Evolutionary conservation across 1,139 yeast genomes (phyloP).

Genomic region (Lodderomyces orthopsilosis): DNA sequence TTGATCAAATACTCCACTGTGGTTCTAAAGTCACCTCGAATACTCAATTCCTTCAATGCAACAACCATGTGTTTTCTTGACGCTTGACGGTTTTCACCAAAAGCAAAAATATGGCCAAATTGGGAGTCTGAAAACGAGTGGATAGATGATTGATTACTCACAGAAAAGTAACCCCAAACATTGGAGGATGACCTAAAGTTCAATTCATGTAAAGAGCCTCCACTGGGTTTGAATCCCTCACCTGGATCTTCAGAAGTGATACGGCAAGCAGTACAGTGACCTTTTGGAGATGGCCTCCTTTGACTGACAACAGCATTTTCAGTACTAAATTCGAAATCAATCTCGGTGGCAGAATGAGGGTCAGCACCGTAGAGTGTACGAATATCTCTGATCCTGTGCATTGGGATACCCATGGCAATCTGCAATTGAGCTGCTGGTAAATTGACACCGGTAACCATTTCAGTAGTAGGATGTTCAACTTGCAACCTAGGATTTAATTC

Average conservation of each 20-base stretch:
- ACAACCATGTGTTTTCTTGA: conserved; percentile 99
- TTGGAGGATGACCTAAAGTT: conserved; percentile 95
- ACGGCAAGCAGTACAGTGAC: conserved; percentile 98
- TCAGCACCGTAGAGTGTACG: conserved; percentile 92
- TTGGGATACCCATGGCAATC: conserved; percentile 98
- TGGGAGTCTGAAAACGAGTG: conserved; percentile 98
- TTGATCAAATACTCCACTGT: conserved; percentile 96
- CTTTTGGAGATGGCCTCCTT: conserved; percentile 92
- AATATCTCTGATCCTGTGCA: conserved; percentile 91
- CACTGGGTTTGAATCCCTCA: conserved; percentile 98
- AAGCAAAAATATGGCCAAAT: conserved; percentile 97
- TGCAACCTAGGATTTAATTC: conserved; percentile 97
- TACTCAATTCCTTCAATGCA: conserved; percentile 91
- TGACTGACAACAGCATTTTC: conserved; percentile 73
- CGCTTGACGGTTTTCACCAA: conserved; percentile 97
- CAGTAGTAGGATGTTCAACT: conserved; percentile 99
- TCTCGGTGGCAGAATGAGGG: conserved; percentile 86
- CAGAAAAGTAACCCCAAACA: conserved; percentile 99
- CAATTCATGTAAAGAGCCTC: conserved; percentile 93
- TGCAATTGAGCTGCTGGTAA: conserved; percentile 97
- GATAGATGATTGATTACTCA: conserved; percentile 93
- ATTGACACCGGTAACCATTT: conserved; percentile 98
- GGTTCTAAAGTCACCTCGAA: conserved; percentile 97
- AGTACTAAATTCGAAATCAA: conserved; percentile 84
- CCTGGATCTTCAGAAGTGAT: conserved; percentile 99